These are phyloP conservation scores for Xylaria venustula DNA, from an alignment of 495 filamentous ascomycete species.

Conservation along the genomic window DNA sequence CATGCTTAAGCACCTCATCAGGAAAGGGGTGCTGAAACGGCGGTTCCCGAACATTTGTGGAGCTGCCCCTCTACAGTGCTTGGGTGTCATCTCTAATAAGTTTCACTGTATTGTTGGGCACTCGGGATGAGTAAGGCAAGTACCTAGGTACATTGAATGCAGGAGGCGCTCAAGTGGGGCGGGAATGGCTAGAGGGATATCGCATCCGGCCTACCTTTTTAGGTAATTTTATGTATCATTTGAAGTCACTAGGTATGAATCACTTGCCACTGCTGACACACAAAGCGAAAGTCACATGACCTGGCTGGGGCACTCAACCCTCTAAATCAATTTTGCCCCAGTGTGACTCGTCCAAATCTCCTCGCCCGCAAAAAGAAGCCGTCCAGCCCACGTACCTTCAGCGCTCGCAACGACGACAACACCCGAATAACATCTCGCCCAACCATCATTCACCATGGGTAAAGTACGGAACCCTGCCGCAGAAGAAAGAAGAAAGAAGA, in stretches of 20 bases:
- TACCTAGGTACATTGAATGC: no score
- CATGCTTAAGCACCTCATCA: no score
- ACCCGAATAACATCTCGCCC: conserved; percentile 11
- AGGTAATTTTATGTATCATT: neutral
- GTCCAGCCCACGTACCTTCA: no score
- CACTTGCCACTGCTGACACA: neutral
- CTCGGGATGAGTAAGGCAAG: no score
- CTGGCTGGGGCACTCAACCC: conserved; percentile 6
- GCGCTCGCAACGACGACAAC: no score
- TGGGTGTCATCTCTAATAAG: no score
- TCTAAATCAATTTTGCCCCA: conserved; percentile 6
- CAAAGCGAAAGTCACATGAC: conserved; percentile 13
- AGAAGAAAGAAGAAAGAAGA: no score
- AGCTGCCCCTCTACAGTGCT: neutral
- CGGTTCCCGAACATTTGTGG: neutral
- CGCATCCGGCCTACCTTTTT: no score
- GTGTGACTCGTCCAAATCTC: neutral
- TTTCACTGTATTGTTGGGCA: neutral
- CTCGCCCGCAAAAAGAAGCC: conserved; percentile 5
- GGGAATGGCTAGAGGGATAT: no score
- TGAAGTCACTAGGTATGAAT: neutral
- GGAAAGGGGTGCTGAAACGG: neutral
- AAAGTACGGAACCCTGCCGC: no score
- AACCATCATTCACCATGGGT: conserved; percentile 61
- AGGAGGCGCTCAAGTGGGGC: no score